Evolutionary conservation across 371 early-diverging fungal species (phyloP).

Genomic region (Dinochytrium kinnereticum): DNA sequence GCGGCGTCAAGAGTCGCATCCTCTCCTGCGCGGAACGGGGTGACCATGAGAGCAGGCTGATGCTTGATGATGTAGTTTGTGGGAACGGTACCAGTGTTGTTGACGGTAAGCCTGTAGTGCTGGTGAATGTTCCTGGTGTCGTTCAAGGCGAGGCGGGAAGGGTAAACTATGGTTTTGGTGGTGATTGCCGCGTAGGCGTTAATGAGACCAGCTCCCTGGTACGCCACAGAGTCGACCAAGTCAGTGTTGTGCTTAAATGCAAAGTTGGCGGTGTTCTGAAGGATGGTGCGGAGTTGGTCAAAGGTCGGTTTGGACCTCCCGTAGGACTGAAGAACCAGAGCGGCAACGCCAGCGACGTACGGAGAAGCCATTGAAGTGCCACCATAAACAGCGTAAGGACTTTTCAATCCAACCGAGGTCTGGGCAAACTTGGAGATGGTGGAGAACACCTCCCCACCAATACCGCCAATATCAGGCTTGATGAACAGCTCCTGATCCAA

Average conservation of each 20-base stretch:
- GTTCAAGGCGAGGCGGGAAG: too few relatives aligned
- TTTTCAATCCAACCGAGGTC: neutral
- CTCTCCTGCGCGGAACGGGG: conserved; percentile 16
- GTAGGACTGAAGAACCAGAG: conserved; percentile 29
- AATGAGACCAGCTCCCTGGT: conserved; percentile 80
- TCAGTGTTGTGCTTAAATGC: conserved; percentile 40
- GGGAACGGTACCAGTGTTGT: conserved; percentile 60
- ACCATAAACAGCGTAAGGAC: conserved; percentile 31
- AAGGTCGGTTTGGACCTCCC: neutral
- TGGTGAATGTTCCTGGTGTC: conserved; percentile 58
- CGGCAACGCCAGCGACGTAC: conserved; percentile 37
- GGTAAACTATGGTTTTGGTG: conserved; percentile 59
- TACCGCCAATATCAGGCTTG: conserved; percentile 41
- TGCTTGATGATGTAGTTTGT: conserved; percentile 61
- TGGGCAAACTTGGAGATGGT: conserved; percentile 48
- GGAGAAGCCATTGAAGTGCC: conserved; percentile 60
- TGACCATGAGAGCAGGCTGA: conserved; percentile 32
- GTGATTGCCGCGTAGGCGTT: conserved; percentile 65
- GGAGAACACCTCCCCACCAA: conserved; percentile 36
- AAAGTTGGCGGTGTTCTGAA: conserved; percentile 44
- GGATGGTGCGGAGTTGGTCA: neutral
- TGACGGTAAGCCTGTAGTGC: conserved; percentile 57
- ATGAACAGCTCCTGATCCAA: conserved; percentile 23
- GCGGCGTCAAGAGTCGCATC: conserved; percentile 24
- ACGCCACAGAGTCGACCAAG: conserved; percentile 54